Percentiles rank a stretch among this genome's conserved stretches.
phyloP scores from a whole-genome alignment of 1,284 basidiomycete species.

The Coniferiporia sulphurascens region DNA sequence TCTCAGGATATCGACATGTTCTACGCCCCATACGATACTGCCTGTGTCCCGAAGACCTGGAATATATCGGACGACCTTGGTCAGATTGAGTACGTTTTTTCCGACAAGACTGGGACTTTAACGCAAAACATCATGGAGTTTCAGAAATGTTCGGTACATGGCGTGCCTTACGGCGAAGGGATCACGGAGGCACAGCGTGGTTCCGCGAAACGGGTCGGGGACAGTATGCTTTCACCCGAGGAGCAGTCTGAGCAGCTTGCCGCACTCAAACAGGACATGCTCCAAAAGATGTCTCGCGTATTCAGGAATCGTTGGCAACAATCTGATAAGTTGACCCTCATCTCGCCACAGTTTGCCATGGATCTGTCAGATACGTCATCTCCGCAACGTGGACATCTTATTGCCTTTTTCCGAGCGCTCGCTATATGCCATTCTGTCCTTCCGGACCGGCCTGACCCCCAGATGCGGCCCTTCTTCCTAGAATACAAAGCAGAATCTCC shows the following conservation, averaged over 20 bases:
- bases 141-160: slow-evolving; percentile 89
- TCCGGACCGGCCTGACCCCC: slow-evolving; percentile 66
- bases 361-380: slow-evolving; percentile 63
- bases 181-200: slow-evolving; percentile 94
- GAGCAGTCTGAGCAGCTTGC: slow-evolving; percentile 67
- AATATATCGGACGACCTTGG: slow-evolving; percentile 97
- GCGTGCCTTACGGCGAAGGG: slow-evolving; percentile 86
- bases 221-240: slow-evolving; percentile 58
- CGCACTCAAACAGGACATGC: slow-evolving; percentile 73
- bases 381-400: slow-evolving; percentile 63
- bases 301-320: slow-evolving; percentile 92
- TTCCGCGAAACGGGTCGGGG: slow-evolving; percentile 79
- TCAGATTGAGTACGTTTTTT: slow-evolving; percentile 97
- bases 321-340: slow-evolving; percentile 79
- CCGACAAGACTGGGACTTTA: slow-evolving; percentile 95
- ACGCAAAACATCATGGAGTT: slow-evolving; percentile 99
- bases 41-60: slow-evolving; percentile 96
- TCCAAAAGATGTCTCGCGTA: slow-evolving; percentile 63
- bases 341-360: slow-evolving; percentile 80
- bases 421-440: slow-evolving; percentile 92
- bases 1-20: slow-evolving; percentile 98
- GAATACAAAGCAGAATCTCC: slow-evolving; percentile 96
- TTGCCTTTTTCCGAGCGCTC: slow-evolving; percentile 87
- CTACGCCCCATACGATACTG: slow-evolving; percentile 81
- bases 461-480: slow-evolving; percentile 60